These are phyloP conservation scores for Citrus glauca DNA, from an alignment of 345 rosid genomes.

Conservation along the genomic window DNA sequence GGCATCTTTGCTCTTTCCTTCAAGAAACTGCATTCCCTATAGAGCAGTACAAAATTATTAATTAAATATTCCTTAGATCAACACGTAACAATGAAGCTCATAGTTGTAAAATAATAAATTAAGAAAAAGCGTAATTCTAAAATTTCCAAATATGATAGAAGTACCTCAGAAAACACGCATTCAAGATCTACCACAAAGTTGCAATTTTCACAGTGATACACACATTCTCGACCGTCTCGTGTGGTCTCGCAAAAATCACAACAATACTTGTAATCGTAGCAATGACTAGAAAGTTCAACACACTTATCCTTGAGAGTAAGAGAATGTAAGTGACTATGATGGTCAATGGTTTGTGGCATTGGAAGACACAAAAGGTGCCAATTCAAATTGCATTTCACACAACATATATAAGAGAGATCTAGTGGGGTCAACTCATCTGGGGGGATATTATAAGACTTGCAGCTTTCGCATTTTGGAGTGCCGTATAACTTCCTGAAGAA, in stretches of 20 bases:
- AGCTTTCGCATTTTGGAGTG: background rate
- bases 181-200: background rate
- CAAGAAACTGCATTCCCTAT: background rate
- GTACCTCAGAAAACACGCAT: background rate
- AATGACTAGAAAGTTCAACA: background rate
- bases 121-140: no score
- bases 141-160: background rate
- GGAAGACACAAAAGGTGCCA: background rate
- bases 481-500: background rate
- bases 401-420: background rate
- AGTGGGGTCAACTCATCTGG: background rate
- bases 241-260: background rate
- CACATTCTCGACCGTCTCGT: background rate
- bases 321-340: background rate
- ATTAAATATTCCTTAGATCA: background rate
- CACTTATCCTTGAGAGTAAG: background rate
- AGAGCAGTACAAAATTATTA: background rate
- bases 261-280: background rate
- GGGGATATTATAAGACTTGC: background rate
- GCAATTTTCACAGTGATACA: background rate
- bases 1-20: background rate
- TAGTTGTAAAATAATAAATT: background rate
- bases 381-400: background rate
- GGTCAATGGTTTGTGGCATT: background rate
- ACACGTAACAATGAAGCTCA: background rate